Percentiles rank a stretch among this genome's conserved stretches.
These are phyloP conservation scores for Aspergillus oerlinghausenensis DNA, from an alignment of 2,329 filamentous ascomycete genomes.

Conservation along the genomic window DNA sequence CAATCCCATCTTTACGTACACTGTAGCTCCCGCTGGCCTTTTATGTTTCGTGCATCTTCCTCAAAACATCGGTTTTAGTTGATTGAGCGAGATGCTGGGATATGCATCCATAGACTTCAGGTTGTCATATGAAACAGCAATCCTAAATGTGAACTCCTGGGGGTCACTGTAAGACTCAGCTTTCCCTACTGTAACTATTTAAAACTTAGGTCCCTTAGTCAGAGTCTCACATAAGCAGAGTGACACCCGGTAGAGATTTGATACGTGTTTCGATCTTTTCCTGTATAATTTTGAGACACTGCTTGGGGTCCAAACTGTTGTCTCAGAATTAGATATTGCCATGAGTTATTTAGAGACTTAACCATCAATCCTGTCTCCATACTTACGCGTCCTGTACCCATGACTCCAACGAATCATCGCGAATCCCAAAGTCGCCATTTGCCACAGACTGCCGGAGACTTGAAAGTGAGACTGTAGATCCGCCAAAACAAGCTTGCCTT, in stretches of 20 bases:
- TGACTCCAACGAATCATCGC: background rate
- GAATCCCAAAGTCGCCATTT: background rate
- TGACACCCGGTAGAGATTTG: background rate
- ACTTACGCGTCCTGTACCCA: background rate
- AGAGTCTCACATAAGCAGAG: background rate
- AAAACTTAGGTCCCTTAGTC: background rate
- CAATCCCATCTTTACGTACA: background rate
- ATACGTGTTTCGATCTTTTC: background rate
- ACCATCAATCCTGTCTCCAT: background rate
- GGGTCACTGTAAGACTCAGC: background rate
- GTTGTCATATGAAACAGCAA: background rate
- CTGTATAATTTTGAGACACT: no score
- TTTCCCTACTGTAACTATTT: background rate
- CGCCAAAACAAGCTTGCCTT: background rate
- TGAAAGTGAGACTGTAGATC: background rate
- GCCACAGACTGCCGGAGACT: background rate
- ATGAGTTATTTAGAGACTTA: background rate
- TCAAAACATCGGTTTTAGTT: background rate
- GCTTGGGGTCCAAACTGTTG: background rate
- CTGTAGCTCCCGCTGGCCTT: background rate
- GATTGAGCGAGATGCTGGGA: background rate
- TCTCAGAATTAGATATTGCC: no score
- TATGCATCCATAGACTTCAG: background rate
- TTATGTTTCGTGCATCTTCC: background rate
- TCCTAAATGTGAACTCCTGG: background rate